Evolutionary conservation across 2,329 filamentous ascomycete genomes (phyloP), one percentile per base, ranked within the genome.

Genomic region (Fonsecaea erecta): DNA sequence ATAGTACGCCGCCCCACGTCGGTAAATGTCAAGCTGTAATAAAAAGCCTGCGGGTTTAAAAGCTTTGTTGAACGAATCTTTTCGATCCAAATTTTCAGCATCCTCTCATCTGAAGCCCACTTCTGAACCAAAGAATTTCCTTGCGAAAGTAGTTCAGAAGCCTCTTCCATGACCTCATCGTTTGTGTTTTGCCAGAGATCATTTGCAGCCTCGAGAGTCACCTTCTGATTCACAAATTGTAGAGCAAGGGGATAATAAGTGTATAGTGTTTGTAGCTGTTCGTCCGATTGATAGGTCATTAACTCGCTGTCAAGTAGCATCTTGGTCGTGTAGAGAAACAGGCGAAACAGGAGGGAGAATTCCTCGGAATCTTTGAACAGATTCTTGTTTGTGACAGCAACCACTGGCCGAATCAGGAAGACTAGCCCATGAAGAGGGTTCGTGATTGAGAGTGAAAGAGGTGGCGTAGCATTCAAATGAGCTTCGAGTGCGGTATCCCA

Each of bases 261-360:
- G 40, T 85, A 79, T 2, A 86, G 65, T n/a, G 77, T 72, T 62
- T 77, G 74, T 26, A 63, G n/a, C 30, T 66, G 71, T 56, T 75
- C 68, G 48, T 76, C 74, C 51, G 75, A 54, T 43, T 75, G 70
- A 7, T 57, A 35, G 71, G 74, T 70, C 12, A 77, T 68, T 2
- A 79, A 58, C 21, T 79, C 75, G 1, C 76, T 76, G 1, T 75
- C 75, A 18, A 78, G 77, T 34, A 93, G 74, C 0, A 95, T 74
- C 55, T 83, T 83, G 5, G 83, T 81, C 0, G 87, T 84, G 74
- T 93, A 97, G 55, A 89, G 82, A 0, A 89, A 87, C 80, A 96
- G 90, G 62, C 94, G 85, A 14, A 91, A 85, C 0, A 92, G 87
- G 60, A 90, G 81, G 1, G 92, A 92, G 34, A 88, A 86, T 0